Conservation (phyloP, 768 basidiomycete species). For the Crepidotus variabilis region DNA sequence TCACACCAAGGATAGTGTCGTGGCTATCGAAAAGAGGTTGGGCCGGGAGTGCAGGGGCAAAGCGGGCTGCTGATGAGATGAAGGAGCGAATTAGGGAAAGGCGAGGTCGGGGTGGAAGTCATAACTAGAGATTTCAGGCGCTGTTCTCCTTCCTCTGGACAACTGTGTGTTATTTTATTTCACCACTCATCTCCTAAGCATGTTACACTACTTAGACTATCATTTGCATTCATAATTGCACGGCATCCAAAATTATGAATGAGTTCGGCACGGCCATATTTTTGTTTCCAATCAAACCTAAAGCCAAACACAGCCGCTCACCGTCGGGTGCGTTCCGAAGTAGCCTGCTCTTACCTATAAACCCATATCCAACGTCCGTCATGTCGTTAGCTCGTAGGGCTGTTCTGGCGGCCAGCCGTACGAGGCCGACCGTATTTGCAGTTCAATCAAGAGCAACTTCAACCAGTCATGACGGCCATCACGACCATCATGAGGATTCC, state of each 20-base stretch:
- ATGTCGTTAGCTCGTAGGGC: conserved; percentile 45
- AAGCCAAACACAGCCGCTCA: neutral
- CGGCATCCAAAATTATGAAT: neutral
- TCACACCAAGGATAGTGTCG: conserved; percentile 82
- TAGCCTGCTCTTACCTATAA: too few species aligned
- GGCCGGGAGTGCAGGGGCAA: conserved; percentile 70
- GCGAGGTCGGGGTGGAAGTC: conserved; percentile 14
- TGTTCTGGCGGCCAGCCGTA: conserved; percentile 31
- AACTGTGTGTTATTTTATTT: neutral
- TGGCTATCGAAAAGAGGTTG: conserved; percentile 83
- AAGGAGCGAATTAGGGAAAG: conserved; percentile 39
- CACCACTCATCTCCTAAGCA: neutral
- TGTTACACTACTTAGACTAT: neutral
- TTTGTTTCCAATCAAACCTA: neutral
- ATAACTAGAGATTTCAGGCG: neutral
- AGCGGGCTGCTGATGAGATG: conserved; percentile 56
- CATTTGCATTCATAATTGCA: neutral
- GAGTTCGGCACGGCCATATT: neutral
- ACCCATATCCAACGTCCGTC: conserved; percentile 2
- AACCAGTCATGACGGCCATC: conserved; percentile 35
- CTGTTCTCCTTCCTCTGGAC: neutral
- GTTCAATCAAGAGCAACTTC: conserved; percentile 40
- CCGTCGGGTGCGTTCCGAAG: neutral
- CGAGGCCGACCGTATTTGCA: conserved; percentile 21
- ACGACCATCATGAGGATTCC: conserved; percentile 26